Percentiles rank a stretch among this genome's conserved stretches.
Evolutionary conservation across 208 protist genomes (phyloP).

Genomic region (Trypanosoma theileri): DNA sequence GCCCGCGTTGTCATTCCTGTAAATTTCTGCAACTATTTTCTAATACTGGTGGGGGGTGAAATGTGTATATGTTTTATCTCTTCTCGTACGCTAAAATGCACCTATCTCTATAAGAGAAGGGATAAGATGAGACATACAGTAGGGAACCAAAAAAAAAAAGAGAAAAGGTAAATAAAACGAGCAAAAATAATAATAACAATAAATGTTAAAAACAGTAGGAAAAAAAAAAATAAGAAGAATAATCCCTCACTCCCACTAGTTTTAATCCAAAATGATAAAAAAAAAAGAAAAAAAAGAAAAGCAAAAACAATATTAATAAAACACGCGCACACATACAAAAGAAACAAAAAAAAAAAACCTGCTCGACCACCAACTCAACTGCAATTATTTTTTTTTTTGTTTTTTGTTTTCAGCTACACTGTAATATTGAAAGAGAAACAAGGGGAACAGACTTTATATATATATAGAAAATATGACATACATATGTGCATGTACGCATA

Average conservation of each 20-base stretch:
- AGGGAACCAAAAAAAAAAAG: not conserved
- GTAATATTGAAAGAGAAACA: too few species aligned
- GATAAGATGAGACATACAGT: not conserved
- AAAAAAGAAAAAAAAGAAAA: not conserved
- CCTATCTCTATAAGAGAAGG: not conserved
- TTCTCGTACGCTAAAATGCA: not conserved
- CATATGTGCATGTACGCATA: too few species aligned
- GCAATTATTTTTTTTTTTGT: too few species aligned
- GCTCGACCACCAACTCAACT: too few species aligned
- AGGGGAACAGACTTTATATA: too few species aligned
- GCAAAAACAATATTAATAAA: not conserved
- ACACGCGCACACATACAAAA: not conserved
- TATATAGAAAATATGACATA: too few species aligned
- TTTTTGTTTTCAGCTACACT: too few species aligned
- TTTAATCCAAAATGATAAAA: not conserved
- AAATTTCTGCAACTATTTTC: not conserved
- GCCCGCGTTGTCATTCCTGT: constrained; percentile 12
- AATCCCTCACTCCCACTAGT: not conserved
- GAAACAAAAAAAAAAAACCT: not conserved
- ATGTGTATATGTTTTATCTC: not conserved
- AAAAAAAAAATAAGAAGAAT: not conserved
- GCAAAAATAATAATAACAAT: not conserved
- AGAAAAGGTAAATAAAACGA: not conserved
- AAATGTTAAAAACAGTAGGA: not conserved
- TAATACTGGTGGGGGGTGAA: too few species aligned